Evolutionary conservation across 306 rosid species (phyloP), one percentile per base, ranked within the genome.

Genomic region (Phaseolus lunatus): DNA sequence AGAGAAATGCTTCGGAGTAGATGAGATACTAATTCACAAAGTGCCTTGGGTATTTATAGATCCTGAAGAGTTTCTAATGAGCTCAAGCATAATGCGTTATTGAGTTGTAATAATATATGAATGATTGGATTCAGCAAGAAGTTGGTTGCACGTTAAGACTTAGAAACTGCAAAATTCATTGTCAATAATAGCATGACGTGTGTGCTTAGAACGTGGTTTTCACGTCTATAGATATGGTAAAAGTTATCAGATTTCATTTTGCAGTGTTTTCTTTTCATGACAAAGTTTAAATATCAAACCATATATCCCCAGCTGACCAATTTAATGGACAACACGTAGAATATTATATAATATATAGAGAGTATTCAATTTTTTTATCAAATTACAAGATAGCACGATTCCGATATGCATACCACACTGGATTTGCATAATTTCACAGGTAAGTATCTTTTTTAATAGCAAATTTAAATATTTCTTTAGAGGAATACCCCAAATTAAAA

Each of bases 111-210:
- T 26, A 11, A 7, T 26, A 11, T 49, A 33, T 49, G 47, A 16
- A 63, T 62, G 14, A 33, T 67, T 65, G 15, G 14, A 76, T 54
- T 15, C 45, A 53, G 33, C 48, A 45, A 24, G 67, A 66, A 35
- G 45, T 78, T 57, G 83, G 67, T 78, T 27, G 66, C 86, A 72
- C 86, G 83, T 65, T 48, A 18, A 49, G 68, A 69, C 39, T 31
- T 63, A 1, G n/a, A 20, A 47, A 10, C 26, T 9, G 62, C 14
- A 43, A 27, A 69, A 52, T 3, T 74, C 54, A 47, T 37, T 49
- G 52, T 44, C 33, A 64, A 37, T 50, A 64, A 37, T 50, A 39
- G 5, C 45, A 16, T 67, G 9, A 41, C 41, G 12, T 20, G 29
- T 53, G 39, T 35, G 22, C 29, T 20, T 11, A 7, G 69, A 69